Conservation (phyloP, 805 yeast genomes). For the Saturnispora sekii region DNA sequence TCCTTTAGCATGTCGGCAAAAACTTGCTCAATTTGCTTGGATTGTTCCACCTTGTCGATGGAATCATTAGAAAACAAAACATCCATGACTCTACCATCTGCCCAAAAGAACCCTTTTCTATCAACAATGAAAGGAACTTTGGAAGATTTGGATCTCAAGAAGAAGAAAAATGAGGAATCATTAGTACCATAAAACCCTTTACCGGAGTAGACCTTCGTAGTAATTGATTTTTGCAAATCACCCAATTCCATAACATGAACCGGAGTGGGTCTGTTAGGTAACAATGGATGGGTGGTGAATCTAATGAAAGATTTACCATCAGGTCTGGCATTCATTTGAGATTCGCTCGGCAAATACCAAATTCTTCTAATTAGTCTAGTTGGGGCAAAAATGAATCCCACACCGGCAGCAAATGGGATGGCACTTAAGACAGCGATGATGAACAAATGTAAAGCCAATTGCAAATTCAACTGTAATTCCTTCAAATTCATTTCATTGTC, state of each 20-base stretch:
- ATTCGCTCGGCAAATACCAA: constrained; percentile 51
- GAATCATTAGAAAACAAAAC: constrained; percentile 72
- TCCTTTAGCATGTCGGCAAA: constrained; percentile 33
- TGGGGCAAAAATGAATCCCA: constrained; percentile 44
- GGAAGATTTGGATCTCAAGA: constrained; percentile 48
- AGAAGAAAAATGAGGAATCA: constrained; percentile 65
- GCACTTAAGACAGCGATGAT: constrained; percentile 32
- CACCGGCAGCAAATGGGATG: constrained; percentile 33
- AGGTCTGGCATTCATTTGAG: constrained; percentile 27
- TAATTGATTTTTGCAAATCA: constrained; percentile 43
- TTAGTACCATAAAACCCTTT: constrained; percentile 81
- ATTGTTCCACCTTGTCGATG: constrained; percentile 61
- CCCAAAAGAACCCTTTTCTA: constrained; percentile 86
- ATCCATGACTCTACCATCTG: constrained; percentile 81
- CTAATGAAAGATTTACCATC: constrained; percentile 38
- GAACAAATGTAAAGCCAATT: constrained; percentile 19
- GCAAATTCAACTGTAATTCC: constrained; percentile 18
- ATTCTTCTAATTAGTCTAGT: constrained; percentile 64
- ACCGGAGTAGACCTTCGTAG: constrained; percentile 74
- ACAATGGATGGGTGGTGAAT: constrained; percentile 64
- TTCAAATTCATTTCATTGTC: constrained; percentile 25
- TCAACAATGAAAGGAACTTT: constrained; percentile 69
- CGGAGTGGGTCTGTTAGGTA: constrained; percentile 73
- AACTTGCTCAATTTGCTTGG: constrained; percentile 23
- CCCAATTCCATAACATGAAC: constrained; percentile 57